Conservation (phyloP, 441 rosid genomes). For the Pelargonium australe region DNA sequence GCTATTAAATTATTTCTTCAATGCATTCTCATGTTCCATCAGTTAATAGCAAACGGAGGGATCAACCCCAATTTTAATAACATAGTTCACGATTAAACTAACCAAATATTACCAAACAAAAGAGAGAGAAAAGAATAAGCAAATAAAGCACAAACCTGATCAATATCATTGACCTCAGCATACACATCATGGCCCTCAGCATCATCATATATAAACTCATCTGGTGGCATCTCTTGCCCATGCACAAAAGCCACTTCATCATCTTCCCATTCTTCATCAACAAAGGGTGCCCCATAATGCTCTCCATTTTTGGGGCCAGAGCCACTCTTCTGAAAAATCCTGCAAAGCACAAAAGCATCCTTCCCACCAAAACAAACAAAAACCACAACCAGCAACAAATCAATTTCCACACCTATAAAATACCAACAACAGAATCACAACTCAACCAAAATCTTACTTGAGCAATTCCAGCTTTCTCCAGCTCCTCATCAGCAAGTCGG, state of each 20-base stretch:
- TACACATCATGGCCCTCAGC: conserved; percentile 33
- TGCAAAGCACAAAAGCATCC: conserved; percentile 86
- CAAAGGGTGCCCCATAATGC: conserved; percentile 91
- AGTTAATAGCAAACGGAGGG: not conserved
- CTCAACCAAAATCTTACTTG: conserved; percentile 43
- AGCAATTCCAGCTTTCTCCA: conserved; percentile 50
- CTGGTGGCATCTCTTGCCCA: conserved; percentile 38
- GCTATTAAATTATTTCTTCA: not conserved
- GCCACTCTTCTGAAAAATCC: conserved; percentile 93
- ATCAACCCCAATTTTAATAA: not conserved
- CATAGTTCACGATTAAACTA: conserved; percentile 1
- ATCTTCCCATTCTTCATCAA: conserved; percentile 95
- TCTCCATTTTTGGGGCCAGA: conserved; percentile 97
- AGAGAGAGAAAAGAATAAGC: not conserved
- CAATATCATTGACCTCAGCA: conserved; percentile 49
- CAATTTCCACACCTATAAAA: conserved; percentile 1
- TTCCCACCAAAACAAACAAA: conserved; percentile 26
- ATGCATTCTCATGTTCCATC: not conserved
- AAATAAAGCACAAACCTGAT: conserved; percentile 46
- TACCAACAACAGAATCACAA: conserved; percentile 7
- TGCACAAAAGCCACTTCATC: conserved; percentile 51
- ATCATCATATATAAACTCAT: conserved; percentile 35
- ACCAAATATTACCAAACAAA: not conserved
- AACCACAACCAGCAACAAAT: conserved; percentile 5
- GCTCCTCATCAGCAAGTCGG: conserved; percentile 64